phyloP scores from a whole-genome alignment of 495 filamentous ascomycete species.

The Penicillium tannophilum region DNA sequence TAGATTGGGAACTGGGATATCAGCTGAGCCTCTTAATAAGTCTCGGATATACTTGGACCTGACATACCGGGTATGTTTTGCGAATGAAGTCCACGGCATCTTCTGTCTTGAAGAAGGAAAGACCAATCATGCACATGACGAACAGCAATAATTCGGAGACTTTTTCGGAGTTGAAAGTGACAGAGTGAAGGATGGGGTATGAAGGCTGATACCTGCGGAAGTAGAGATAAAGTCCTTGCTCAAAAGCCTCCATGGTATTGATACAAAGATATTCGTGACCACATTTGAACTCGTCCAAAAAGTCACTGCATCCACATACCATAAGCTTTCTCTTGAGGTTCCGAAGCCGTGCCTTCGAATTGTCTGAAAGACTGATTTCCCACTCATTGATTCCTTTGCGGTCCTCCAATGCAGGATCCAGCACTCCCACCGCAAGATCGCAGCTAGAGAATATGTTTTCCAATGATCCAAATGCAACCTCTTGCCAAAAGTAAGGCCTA shows the following conservation, averaged over 20 bases:
- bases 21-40: not conserved
- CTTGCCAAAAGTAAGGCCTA: slow-evolving; percentile 5
- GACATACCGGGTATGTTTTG: slow-evolving; percentile 9
- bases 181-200: slow-evolving; percentile 10
- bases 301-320: slow-evolving; percentile 4
- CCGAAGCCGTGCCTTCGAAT: slow-evolving; percentile 2
- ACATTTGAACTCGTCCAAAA: slow-evolving; percentile 8
- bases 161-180: slow-evolving; percentile 8
- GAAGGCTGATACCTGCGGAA: slow-evolving; percentile 10
- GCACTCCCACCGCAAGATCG: not conserved
- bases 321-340: slow-evolving; percentile 7
- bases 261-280: slow-evolving; percentile 8
- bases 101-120: slow-evolving; percentile 13
- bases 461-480: slow-evolving; percentile 4
- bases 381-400: not conserved
- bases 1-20: not conserved
- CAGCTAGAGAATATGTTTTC: slow-evolving; percentile 9
- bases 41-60: not conserved
- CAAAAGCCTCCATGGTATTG: slow-evolving; percentile 12
- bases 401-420: not conserved
- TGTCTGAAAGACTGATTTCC: slow-evolving; percentile 10
- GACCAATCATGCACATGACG: slow-evolving; percentile 16
- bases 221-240: slow-evolving; percentile 15
- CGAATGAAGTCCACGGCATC: slow-evolving; percentile 9
- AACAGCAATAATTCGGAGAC: slow-evolving; percentile 7